A percentile compares a stretch with the other conserved stretches of the same genome.
Conservation (phyloP, 495 filamentous ascomycete genomes). For the Beverwykella pulmonaria region DNA sequence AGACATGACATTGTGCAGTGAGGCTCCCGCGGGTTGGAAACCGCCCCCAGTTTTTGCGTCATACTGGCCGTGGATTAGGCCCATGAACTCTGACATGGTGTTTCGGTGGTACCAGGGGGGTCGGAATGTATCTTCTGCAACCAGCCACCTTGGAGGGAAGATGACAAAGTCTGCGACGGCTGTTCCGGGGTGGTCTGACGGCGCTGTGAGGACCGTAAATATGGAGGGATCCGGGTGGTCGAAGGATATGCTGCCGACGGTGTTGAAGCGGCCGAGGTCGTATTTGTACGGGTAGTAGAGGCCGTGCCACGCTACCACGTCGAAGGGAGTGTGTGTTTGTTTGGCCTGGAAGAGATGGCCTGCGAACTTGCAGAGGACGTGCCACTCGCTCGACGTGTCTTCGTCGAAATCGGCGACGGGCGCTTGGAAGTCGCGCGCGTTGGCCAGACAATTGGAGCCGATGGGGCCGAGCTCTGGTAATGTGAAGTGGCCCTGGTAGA, state of each 20-base stretch:
- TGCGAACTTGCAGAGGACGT: conserved; percentile 75
- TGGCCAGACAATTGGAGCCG: conserved; percentile 83
- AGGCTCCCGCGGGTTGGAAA: conserved; percentile 65
- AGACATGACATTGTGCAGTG: conserved; percentile 65
- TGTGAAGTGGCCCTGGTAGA: conserved; percentile 81
- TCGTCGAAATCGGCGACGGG: conserved; percentile 78
- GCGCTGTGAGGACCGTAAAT: conserved; percentile 78
- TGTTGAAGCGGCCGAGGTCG: conserved; percentile 79
- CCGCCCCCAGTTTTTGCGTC: conserved; percentile 66
- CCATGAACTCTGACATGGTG: conserved; percentile 84
- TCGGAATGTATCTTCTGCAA: conserved; percentile 75
- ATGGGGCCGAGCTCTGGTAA: conserved; percentile 90
- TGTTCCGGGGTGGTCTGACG: conserved; percentile 65
- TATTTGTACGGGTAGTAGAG: conserved; percentile 86
- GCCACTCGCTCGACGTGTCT: conserved; percentile 55
- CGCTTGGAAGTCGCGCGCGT: conserved; percentile 84
- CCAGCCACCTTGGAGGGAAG: conserved; percentile 81
- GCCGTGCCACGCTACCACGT: conserved; percentile 83
- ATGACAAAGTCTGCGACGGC: conserved; percentile 82
- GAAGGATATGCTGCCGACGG: conserved; percentile 70
- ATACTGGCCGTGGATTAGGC: conserved; percentile 71
- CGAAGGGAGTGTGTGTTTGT: conserved; percentile 76
- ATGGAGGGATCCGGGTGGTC: conserved; percentile 85
- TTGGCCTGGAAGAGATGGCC: conserved; percentile 73
- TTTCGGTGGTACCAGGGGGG: conserved; percentile 83